Percentiles rank a stretch among this genome's conserved stretches.
Evolutionary conservation across 495 filamentous ascomycete species (phyloP).

Genomic region (Bombardia bombarda): DNA sequence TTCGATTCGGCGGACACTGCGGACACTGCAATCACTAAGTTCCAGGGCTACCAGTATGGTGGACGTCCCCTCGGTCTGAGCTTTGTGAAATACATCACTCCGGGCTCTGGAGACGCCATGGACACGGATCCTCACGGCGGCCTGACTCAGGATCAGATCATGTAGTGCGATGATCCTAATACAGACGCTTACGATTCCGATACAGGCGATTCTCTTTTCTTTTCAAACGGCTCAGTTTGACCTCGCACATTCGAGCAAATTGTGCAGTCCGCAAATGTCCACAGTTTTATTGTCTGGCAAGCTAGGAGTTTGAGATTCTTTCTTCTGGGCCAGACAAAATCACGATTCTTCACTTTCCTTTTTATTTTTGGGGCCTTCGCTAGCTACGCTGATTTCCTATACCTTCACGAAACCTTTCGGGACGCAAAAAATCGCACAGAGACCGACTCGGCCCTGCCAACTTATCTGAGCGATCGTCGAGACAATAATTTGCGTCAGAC

Average conservation of each 20-base stretch:
- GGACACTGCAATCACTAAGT: constrained; percentile 92
- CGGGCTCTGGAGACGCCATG: constrained; percentile 63
- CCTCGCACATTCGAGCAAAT: too few relatives aligned
- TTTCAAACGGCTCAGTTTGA: too few relatives aligned
- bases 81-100: constrained; percentile 82
- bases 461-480: not conserved
- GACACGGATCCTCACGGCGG: constrained; percentile 69
- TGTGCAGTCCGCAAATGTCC: too few relatives aligned
- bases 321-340: not conserved
- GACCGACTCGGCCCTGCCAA: not conserved
- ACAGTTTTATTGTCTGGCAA: too few relatives aligned
- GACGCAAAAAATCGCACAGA: constrained; percentile 5
- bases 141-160: constrained; percentile 95
- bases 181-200: too few relatives aligned
- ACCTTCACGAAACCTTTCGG: not conserved
- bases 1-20: constrained; percentile 79
- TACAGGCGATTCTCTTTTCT: too few relatives aligned
- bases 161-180: constrained; percentile 65
- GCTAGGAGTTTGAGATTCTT: too few relatives aligned
- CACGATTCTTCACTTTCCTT: not conserved
- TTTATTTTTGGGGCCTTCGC: not conserved
- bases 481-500: not conserved
- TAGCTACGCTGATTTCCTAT: constrained; percentile 13
- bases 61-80: constrained; percentile 86
- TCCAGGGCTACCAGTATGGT: constrained; percentile 95